Evolutionary conservation across 2,329 filamentous ascomycete genomes (phyloP), one percentile per base, ranked within the genome.

Genomic region (Claviceps quebecensis): DNA sequence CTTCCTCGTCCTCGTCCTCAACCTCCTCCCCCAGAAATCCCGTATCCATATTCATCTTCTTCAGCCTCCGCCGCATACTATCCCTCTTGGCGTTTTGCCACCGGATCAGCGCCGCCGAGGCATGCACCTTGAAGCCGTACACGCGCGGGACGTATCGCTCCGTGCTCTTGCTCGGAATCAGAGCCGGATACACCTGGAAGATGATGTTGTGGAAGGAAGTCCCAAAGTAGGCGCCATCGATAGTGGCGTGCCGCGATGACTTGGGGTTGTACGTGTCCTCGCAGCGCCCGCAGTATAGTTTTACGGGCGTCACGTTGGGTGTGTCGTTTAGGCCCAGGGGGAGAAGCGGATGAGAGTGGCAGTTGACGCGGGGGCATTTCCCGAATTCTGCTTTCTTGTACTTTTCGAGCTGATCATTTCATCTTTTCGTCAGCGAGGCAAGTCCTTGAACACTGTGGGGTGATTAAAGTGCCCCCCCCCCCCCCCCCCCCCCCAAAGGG

Each of bases 251-350:
- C 29, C 93, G 87, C 19, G 88, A 91, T 3, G 93, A 97, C 69
- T 98, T 98, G 45, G 93, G 93, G 70, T 97, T 97, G 77, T 98
- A 98, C 54, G 95, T 85, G 67, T 98, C 93, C 75, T 98, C 93
- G 74, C 93, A 98, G 61, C 89, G 87, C 47, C 86, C 83, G 70
- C 93, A 98, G 78, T 95, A 98, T 50, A 98, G 86, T 70, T 96
- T 97, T 58, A 96, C 93, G 46, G 91, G 83, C 63, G 90, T 94
- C 59, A 83, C 74, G 69, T 89, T 89, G 56, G 93, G 81, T 2
- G 91, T 75, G 69, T 98, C 93, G 61, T 88, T 87, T 60, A 94
- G 85, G 56, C 93, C 93, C 81, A 96, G 94, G 45, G 93, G 93
- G 29, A 98, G 80, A 40, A 98, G 81, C 6, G 90, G 89, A 66